phyloP scores from a whole-genome alignment of 805 yeast species.

The Kodamaea leandrae region DNA sequence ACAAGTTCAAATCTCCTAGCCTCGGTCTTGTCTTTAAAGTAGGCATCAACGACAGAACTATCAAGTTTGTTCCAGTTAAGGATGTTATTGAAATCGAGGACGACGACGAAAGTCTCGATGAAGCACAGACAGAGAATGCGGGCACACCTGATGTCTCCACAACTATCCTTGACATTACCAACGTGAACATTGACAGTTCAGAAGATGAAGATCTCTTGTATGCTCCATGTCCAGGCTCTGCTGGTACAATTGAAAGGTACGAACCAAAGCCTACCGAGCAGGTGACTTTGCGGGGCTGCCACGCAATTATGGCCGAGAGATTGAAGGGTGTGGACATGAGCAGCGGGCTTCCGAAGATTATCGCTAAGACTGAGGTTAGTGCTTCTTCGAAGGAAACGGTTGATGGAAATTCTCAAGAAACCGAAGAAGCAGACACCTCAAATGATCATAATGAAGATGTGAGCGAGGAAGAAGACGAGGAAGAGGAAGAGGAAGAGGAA shows the following conservation, averaged over 20 bases:
- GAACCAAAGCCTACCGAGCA: slow-evolving; percentile 2
- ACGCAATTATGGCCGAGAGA: slow-evolving; percentile 10
- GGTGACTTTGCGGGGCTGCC: slow-evolving; percentile 10
- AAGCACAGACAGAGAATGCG: not conserved
- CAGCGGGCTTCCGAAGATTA: slow-evolving; percentile 1
- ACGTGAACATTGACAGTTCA: slow-evolving; percentile 6
- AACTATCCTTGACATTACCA: slow-evolving; percentile 1
- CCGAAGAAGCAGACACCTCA: no score
- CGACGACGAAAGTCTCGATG: slow-evolving; percentile 11
- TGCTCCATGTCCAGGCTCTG: not conserved
- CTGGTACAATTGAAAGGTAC: not conserved
- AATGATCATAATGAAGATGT: not conserved
- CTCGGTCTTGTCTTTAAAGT: slow-evolving; percentile 22
- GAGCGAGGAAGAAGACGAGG: not conserved
- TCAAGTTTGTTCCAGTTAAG: slow-evolving; percentile 16
- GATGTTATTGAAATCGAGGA: slow-evolving; percentile 6
- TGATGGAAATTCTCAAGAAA: no score
- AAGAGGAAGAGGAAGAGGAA: slow-evolving; percentile 1
- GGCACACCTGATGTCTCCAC: slow-evolving; percentile 1
- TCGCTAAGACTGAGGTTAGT: not conserved
- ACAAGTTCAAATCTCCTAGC: slow-evolving; percentile 20
- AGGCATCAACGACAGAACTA: slow-evolving; percentile 11
- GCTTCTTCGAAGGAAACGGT: not conserved
- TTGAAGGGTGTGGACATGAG: slow-evolving; percentile 4
- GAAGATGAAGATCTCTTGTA: slow-evolving; percentile 4